Conservation (phyloP, 2,329 filamentous ascomycete species). For the Blastomyces silverae region DNA sequence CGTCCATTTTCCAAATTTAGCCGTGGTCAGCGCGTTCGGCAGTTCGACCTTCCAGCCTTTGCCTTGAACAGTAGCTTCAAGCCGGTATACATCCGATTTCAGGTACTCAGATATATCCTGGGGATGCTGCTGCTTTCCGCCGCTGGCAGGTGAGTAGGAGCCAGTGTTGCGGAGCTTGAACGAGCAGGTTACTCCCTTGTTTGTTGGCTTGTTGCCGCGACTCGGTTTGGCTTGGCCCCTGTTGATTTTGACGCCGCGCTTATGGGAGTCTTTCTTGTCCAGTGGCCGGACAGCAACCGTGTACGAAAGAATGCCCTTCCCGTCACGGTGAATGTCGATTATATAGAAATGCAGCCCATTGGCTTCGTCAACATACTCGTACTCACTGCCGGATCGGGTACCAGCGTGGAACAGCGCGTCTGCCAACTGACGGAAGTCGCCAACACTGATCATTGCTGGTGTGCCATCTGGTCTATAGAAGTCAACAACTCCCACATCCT, state of each 20-base stretch:
- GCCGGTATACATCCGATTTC: constrained; percentile 22
- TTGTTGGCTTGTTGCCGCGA: constrained; percentile 14
- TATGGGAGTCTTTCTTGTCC: constrained; percentile 17
- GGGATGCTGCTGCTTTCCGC: constrained; percentile 14
- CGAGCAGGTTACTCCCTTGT: constrained; percentile 19
- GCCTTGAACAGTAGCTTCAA: constrained; percentile 19
- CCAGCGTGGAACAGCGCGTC: constrained; percentile 22
- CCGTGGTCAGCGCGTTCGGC: constrained; percentile 19
- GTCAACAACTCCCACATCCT: constrained; percentile 20
- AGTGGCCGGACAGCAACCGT: constrained; percentile 19
- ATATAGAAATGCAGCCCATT: constrained; percentile 22
- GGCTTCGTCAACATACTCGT: constrained; percentile 20
- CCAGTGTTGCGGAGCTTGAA: constrained; percentile 20
- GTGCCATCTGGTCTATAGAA: constrained; percentile 21
- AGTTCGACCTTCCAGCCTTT: constrained; percentile 21
- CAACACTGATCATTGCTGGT: constrained; percentile 17
- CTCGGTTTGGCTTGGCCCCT: constrained; percentile 7
- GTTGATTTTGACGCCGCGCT: constrained; percentile 15
- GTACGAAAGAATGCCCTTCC: constrained; percentile 20
- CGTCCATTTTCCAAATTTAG: constrained; percentile 17
- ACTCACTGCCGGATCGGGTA: constrained; percentile 22
- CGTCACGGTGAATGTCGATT: constrained; percentile 19
- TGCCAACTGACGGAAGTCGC: constrained; percentile 21
- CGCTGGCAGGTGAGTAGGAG: constrained; percentile 14
- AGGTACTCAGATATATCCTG: constrained; percentile 19